Percentiles rank a stretch among this genome's conserved stretches.
Evolutionary conservation across 2,329 filamentous ascomycete species (phyloP).

Genomic region (Nannizziopsis arthrosporioides): DNA sequence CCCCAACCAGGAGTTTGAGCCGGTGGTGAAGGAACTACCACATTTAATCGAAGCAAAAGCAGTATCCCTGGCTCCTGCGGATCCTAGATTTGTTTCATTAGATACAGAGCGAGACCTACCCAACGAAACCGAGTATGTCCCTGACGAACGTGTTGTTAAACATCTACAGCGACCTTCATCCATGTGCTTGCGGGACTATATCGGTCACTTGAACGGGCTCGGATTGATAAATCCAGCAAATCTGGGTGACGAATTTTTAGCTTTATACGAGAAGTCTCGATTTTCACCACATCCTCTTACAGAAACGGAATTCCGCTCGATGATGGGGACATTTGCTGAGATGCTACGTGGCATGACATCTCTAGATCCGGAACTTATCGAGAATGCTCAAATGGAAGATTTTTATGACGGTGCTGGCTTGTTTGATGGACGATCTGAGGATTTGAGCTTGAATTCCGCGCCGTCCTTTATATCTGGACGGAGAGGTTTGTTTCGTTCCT

Average conservation of each 20-base stretch:
- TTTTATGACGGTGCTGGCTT: slow-evolving; percentile 3
- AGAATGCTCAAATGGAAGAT: slow-evolving; percentile 19
- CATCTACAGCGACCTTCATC: slow-evolving; percentile 57
- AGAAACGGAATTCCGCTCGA: slow-evolving; percentile 57
- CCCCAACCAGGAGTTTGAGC: slow-evolving; percentile 69
- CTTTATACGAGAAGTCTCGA: slow-evolving; percentile 69
- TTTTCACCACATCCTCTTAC: slow-evolving; percentile 62
- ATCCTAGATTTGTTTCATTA: slow-evolving; percentile 32
- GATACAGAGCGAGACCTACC: slow-evolving; percentile 10
- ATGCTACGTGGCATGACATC: slow-evolving; percentile 64
- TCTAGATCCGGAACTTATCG: slow-evolving; percentile 46
- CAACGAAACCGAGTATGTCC: slow-evolving; percentile 31
- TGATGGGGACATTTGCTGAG: slow-evolving; percentile 78
- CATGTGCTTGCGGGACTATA: slow-evolving; percentile 70
- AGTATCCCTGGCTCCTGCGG: slow-evolving; percentile 64
- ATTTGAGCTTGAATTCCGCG: not conserved
- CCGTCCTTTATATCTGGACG: slow-evolving; percentile 10
- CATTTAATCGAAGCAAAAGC: slow-evolving; percentile 87
- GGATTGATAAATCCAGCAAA: slow-evolving; percentile 47
- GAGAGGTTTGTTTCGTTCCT: slow-evolving; percentile 1
- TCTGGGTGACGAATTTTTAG: slow-evolving; percentile 52
- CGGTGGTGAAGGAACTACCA: slow-evolving; percentile 71
- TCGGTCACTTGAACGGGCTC: slow-evolving; percentile 56
- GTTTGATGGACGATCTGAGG: slow-evolving; percentile 1
- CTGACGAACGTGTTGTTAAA: slow-evolving; percentile 57